Evolutionary conservation across 2,329 filamentous ascomycete genomes (phyloP), one percentile per base, ranked within the genome.

Genomic region (Furcasterigmium sp.): DNA sequence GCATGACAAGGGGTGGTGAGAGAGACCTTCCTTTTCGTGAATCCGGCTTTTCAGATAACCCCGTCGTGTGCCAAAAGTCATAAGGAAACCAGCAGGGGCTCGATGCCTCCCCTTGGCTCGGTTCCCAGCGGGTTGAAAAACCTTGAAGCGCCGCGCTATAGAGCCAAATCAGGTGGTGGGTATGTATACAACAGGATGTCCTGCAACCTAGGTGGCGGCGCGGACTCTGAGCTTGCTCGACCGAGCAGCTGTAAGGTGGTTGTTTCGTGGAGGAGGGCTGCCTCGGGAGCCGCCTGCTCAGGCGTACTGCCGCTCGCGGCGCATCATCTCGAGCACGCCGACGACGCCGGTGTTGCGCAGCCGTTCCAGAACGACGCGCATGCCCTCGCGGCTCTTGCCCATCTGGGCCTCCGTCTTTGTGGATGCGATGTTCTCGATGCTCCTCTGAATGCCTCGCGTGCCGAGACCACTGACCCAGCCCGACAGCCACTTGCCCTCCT

Each of bases 341-440:
- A 80, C 74, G 44, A 80, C 70, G 23, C 76, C 75, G 32, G 72
- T 77, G 59, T 77, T 76, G 38, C 78, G 72, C 41, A 82, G 66
- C 38, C 87, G 73, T 62, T 90, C 85, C 18, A 93, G 72, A 8
- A 93, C 87, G 29, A 91, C 79, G 44, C 79, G 82, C 87, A 93
- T 91, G 39, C 87, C 87, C 60, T 91, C 85, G 39, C 85, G 81
- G 53, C 85, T 87, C 68, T 91, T 91, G 41, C 84, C 82, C 54
- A 91, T 75, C 58, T 87, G 85, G 54, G 85, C 84, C 51, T 84
- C 78, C 5, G 87, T 89, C 59, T 87, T 85, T 56, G 82, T 84
- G 30, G 87, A 81, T 10, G 85, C 86, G 47, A 91, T 82, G 42
- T 78, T 77, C 67, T 93, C 87, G 55, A 93, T 91, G 56, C 82